Evolutionary conservation across 2,329 filamentous ascomycete species (phyloP).

Genomic region (Anthostomella pinea): DNA sequence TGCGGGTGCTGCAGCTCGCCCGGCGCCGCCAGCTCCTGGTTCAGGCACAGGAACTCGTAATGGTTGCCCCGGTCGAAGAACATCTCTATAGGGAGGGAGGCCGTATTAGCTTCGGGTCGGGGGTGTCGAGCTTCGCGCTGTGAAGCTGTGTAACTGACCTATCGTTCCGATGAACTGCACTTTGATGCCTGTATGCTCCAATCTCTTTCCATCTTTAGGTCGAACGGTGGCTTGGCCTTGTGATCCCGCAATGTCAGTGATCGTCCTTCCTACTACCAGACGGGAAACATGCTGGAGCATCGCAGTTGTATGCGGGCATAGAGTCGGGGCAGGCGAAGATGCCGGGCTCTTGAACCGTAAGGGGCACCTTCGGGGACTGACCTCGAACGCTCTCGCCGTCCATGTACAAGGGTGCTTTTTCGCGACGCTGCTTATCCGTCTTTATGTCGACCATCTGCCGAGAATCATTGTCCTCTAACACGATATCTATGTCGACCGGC

Average conservation of each 20-base stretch:
- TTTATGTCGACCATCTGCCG: conserved; percentile 95
- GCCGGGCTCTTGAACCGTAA: no score
- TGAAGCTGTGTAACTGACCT: conserved; percentile 53
- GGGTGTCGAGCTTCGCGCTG: neutral
- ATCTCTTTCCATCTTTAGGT: conserved; percentile 94
- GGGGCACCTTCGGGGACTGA: conserved; percentile 6
- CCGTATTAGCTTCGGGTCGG: no score
- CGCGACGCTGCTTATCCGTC: conserved; percentile 95
- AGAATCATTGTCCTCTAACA: conserved; percentile 92
- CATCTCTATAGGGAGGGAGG: conserved; percentile 71
- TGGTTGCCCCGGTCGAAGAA: conserved; percentile 99
- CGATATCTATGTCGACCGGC: conserved; percentile 97
- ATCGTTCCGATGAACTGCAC: conserved; percentile 99
- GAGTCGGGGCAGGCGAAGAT: no score
- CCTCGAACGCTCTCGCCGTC: conserved; percentile 84
- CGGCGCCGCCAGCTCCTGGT: conserved; percentile 93
- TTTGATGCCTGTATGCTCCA: conserved; percentile 99
- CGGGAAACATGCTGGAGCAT: no score
- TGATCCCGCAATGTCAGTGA: conserved; percentile 1
- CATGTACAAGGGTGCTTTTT: conserved; percentile 95
- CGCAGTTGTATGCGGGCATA: no score
- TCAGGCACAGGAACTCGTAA: conserved; percentile 96
- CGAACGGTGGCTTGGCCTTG: conserved; percentile 93
- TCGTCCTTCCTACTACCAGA: neutral
- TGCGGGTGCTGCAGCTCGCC: conserved; percentile 98